phyloP scores from a whole-genome alignment of 805 yeast genomes.

The Cyberlindnera petersonii region DNA sequence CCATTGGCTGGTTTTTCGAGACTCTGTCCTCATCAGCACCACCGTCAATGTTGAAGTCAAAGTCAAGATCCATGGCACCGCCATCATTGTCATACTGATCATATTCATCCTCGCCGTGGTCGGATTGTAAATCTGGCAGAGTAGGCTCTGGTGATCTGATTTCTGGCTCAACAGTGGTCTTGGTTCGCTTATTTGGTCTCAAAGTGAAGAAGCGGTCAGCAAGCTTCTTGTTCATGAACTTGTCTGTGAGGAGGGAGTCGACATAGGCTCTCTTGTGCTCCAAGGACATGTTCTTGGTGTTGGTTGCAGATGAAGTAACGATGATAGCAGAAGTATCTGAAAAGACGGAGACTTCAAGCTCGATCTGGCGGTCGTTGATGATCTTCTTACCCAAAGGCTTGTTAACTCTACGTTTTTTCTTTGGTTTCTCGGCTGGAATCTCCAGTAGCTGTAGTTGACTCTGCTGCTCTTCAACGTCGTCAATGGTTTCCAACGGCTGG shows the following conservation, averaged over 20 bases:
- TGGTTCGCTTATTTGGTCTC: conserved; percentile 22
- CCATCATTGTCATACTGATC: conserved; percentile 4
- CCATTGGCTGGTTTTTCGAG: conserved; percentile 7
- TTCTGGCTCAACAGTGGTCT: conserved; percentile 14
- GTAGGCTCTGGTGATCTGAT: conserved; percentile 11
- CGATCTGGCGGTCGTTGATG: conserved; percentile 24
- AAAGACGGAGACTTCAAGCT: conserved; percentile 23
- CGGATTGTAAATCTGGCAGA: conserved; percentile 21
- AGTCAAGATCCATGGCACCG: conserved; percentile 20
- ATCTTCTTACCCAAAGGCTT: conserved; percentile 18
- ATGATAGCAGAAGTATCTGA: conserved; percentile 17
- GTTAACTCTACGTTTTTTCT: conserved; percentile 11
- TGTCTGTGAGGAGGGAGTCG: conserved; percentile 16
- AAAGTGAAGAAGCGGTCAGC: conserved; percentile 14
- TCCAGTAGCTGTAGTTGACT: conserved; percentile 3
- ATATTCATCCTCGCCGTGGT: conserved; percentile 4
- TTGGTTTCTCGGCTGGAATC: conserved; percentile 9
- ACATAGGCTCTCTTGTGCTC: conserved; percentile 21
- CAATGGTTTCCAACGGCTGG: conserved; percentile 20
- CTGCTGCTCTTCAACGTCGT: conserved; percentile 15
- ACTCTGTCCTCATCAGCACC: conserved; percentile 23
- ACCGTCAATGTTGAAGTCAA: conserved; percentile 34
- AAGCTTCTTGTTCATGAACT: conserved; percentile 16
- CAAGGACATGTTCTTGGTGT: background rate
- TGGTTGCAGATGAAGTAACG: background rate